These are phyloP conservation scores for Aquilaria sinensis DNA, from an alignment of 345 rosid genomes.

Conservation along the genomic window DNA sequence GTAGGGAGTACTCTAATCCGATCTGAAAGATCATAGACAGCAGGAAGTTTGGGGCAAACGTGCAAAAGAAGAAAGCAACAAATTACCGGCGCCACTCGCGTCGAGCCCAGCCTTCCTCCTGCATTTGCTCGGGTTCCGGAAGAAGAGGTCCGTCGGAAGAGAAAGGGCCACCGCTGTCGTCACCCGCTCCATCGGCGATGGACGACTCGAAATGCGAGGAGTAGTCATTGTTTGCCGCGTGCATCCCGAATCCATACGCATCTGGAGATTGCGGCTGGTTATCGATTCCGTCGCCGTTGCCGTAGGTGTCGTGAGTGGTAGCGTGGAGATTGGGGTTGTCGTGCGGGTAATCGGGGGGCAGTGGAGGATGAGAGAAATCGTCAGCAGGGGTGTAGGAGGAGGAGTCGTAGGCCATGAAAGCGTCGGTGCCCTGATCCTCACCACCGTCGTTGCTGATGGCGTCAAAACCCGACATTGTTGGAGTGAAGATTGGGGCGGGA, in stretches of 20 bases:
- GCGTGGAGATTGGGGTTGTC: background rate
- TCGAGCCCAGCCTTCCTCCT: slow-evolving; percentile 56
- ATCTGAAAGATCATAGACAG: background rate
- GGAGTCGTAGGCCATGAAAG: slow-evolving; percentile 23
- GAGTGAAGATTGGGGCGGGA: slow-evolving; percentile 13
- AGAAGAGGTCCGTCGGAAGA: slow-evolving; percentile 42
- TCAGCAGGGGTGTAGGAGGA: slow-evolving; percentile 21
- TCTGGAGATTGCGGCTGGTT: slow-evolving; percentile 33
- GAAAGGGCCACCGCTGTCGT: slow-evolving; percentile 26
- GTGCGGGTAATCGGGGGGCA: slow-evolving; percentile 17
- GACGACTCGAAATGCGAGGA: slow-evolving; percentile 38
- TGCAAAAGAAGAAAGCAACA: background rate
- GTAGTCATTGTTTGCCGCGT: slow-evolving; percentile 34
- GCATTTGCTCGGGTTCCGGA: slow-evolving; percentile 62
- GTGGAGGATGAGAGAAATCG: slow-evolving; percentile 10
- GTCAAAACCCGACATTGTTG: slow-evolving; percentile 15
- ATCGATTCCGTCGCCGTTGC: slow-evolving; percentile 16
- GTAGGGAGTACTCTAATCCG: background rate
- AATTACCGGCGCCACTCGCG: slow-evolving; percentile 77
- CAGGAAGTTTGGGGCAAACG: no score
- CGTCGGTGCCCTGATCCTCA: slow-evolving; percentile 15
- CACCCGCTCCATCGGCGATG: slow-evolving; percentile 20
- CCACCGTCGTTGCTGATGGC: slow-evolving; percentile 17
- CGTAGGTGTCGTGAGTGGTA: background rate
- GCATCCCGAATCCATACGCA: slow-evolving; percentile 34